Base-by-base conservation (phyloP, 176 grass and related monocot genomes). In the Aegilops sharonensis region DNA sequence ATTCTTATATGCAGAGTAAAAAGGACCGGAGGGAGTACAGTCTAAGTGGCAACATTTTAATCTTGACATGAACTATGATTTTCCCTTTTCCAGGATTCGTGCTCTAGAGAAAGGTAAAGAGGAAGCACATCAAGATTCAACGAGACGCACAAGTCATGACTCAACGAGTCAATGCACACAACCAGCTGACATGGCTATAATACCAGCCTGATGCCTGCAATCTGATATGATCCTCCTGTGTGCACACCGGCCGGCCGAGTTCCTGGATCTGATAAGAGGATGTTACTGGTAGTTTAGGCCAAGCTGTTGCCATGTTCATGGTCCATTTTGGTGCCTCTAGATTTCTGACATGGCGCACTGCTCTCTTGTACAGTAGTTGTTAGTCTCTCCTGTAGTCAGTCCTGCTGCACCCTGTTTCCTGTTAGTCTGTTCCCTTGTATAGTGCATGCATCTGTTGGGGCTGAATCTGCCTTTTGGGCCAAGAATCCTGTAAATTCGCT, bases 311-410 rank as follows among this genome's bases (percentile, higher is more conserved):
- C 32, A 64, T 69, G 75, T 72, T 9, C 69, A 89, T 56, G 63
- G 84, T 62, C 84, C 84, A 76, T 87, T 87, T 89, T 81, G 76
- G 65, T 61, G 68, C 71, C 42, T 77, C 35, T 45, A 69, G 48
- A 81, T 65, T 40, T 84, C 0, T 77, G 77, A 76, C 47, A 87
- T 92, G 75, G 27, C 75, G 70, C 68, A 9, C 47, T 80, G 54
- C 31, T 77, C 61, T 32, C 50, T 8, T 89, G 87, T 92, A 87
- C 78, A 92, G 91, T 89, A 81, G 84, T 6, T 89, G 47, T 78
- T 86, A 78, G 78, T 40, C 45, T 72, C 73, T 78, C 74, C 25
- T 79, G 43, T 57, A 34, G 32, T 37, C 32, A 34, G 32, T 21
- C 32, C 9, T 37, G 18, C 54, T 54, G 50, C 15, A 18, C 54